Percentiles rank a stretch among this genome's conserved stretches.
phyloP scores from a whole-genome alignment of 2,329 filamentous ascomycete species.

The Colletotrichum costaricense region DNA sequence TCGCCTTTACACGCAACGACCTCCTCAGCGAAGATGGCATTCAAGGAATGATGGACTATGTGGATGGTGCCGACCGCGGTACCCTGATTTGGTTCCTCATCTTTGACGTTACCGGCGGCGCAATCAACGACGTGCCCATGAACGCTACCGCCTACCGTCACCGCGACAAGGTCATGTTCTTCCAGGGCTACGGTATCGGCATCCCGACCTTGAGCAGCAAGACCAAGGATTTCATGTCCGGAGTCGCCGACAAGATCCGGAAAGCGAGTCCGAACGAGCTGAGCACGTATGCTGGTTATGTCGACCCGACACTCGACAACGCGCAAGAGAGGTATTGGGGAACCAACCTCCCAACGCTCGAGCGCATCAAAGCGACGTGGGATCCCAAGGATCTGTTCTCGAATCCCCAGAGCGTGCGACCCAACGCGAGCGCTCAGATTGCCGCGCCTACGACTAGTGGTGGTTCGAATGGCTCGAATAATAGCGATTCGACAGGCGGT shows the following conservation, averaged over 20 bases:
- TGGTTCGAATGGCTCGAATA: background rate
- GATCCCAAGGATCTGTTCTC: slow-evolving; percentile 67
- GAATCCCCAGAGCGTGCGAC: slow-evolving; percentile 67
- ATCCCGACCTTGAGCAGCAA: slow-evolving; percentile 55
- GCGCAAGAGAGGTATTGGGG: slow-evolving; percentile 67
- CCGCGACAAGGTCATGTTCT: slow-evolving; percentile 72
- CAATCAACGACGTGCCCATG: slow-evolving; percentile 64
- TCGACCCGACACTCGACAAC: slow-evolving; percentile 61
- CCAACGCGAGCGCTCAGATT: slow-evolving; percentile 35
- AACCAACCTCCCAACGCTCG: slow-evolving; percentile 58
- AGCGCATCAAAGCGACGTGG: slow-evolving; percentile 61
- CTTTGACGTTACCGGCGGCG: slow-evolving; percentile 71
- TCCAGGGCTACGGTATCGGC: slow-evolving; percentile 70
- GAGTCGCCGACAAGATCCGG: slow-evolving; percentile 59
- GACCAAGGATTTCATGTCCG: slow-evolving; percentile 62
- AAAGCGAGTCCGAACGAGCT: slow-evolving; percentile 50
- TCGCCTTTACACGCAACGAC: slow-evolving; percentile 63
- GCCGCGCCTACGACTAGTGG: slow-evolving; percentile 7
- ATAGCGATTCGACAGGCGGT: background rate
- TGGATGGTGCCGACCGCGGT: slow-evolving; percentile 60
- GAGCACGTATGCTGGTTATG: slow-evolving; percentile 72
- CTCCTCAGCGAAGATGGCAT: slow-evolving; percentile 58
- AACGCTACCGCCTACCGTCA: slow-evolving; percentile 72
- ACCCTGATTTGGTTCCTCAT: slow-evolving; percentile 70
- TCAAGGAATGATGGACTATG: slow-evolving; percentile 63